These are phyloP conservation scores for Paulownia fortunei DNA, from an alignment of 257 asterid species.

Conservation along the genomic window DNA sequence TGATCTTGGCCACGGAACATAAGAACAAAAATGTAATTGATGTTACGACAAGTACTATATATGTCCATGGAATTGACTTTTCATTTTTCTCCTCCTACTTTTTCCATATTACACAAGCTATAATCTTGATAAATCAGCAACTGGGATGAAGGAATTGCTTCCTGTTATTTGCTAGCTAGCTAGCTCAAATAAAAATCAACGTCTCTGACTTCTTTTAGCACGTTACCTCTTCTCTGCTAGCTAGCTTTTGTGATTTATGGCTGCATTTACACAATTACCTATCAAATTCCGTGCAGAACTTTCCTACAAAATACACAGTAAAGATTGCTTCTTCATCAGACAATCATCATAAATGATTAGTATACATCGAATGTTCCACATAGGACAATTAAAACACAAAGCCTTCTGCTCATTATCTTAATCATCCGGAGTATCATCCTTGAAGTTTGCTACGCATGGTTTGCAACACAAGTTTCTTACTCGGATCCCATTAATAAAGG, in stretches of 20 bases:
- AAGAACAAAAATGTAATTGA: no score
- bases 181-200: slow-evolving; percentile 20
- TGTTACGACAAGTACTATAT: background rate
- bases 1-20: no score
- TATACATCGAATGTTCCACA: slow-evolving; percentile 46
- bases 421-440: slow-evolving; percentile 56
- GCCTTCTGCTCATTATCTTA: slow-evolving; percentile 31
- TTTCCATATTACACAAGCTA: slow-evolving; percentile 40
- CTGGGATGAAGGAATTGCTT: slow-evolving; percentile 7
- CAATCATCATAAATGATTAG: slow-evolving; percentile 34
- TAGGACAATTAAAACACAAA: slow-evolving; percentile 17
- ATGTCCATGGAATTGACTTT: slow-evolving; percentile 35
- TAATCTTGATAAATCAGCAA: slow-evolving; percentile 33
- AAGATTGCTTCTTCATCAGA: slow-evolving; percentile 24
- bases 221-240: slow-evolving; percentile 7
- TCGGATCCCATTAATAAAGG: slow-evolving; percentile 37
- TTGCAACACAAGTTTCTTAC: slow-evolving; percentile 52
- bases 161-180: slow-evolving; percentile 39
- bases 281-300: background rate
- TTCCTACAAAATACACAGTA: slow-evolving; percentile 8
- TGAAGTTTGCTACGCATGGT: slow-evolving; percentile 48
- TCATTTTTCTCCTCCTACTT: slow-evolving; percentile 20
- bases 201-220: background rate
- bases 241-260: slow-evolving; percentile 19
- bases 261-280: slow-evolving; percentile 22